Evolutionary conservation across 2,329 filamentous ascomycete species (phyloP), one percentile per base, ranked within the genome.

Genomic region (Colletotrichum sp.): DNA sequence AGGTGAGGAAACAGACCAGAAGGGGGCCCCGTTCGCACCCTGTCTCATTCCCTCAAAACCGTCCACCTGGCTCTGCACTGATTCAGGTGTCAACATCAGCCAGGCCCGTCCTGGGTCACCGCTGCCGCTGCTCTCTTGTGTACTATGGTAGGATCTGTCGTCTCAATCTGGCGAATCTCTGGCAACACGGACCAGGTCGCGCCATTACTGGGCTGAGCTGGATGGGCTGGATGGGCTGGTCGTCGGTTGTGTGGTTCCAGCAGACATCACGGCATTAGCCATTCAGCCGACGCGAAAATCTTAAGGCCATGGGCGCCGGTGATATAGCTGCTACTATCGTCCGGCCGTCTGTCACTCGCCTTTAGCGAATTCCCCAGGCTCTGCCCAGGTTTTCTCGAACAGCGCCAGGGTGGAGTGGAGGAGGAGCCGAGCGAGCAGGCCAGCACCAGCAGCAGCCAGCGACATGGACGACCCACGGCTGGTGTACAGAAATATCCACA

Each of bases 221-320:
- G 28, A 26, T 68, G 72, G 69, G 39, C 79, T 79, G 67, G 65
- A 77, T 80, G 78, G 80, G 80, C 80, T 85, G 82, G 83, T 36
- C n/a, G 60, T 30, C n/a, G 60, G 64, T 83, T 83, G 83, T 84
- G 82, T 82, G 79, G 78, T 52, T 52, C 44, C 44, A 52, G n/a
- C 44, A 52, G 44, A 28, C 22, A 24, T 24, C 83, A 86, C 84
- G 84, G 84, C 86, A 88, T 88, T 85, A 87, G 81, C 86, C 85
- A 87, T 88, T 88, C 86, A 88, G 86, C 86, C 86, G 39, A 48
- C 39, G 39, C 39, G 86, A 87, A 81, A 85, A 82, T 82, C 81
- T 80, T 84, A 84, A 84, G 81, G 77, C 83, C 81, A 83, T 83
- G 81, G 80, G 82, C 65, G n/a, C 76, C 80, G 80, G 83, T 79